A percentile compares a stretch with the other conserved stretches of the same genome.
Evolutionary conservation across 2,329 filamentous ascomycete species (phyloP).

Genomic region (Rasamsonia emersonii): DNA sequence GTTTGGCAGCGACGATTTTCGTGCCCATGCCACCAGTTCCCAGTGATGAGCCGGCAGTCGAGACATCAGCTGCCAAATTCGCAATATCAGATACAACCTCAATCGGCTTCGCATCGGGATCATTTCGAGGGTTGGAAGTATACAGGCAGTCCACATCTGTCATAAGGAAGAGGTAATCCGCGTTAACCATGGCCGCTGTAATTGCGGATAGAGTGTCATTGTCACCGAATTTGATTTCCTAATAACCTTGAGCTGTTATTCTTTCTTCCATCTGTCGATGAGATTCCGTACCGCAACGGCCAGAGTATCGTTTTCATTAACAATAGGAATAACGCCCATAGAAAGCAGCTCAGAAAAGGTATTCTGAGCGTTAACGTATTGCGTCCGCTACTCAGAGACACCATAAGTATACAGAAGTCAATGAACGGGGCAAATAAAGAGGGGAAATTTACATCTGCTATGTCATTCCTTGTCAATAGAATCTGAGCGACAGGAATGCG

Average conservation of each 20-base stretch:
- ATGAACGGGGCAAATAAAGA: background rate
- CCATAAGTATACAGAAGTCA: background rate
- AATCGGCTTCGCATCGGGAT: constrained; percentile 81
- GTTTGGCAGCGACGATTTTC: constrained; percentile 85
- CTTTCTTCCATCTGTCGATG: background rate
- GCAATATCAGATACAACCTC: constrained; percentile 87
- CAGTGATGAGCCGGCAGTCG: constrained; percentile 75
- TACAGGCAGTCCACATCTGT: constrained; percentile 98
- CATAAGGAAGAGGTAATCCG: constrained; percentile 95
- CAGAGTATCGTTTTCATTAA: constrained; percentile 97
- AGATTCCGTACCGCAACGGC: constrained; percentile 58
- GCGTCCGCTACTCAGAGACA: constrained; percentile 54
- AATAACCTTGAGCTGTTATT: constrained; percentile 4
- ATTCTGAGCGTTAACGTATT: constrained; percentile 95
- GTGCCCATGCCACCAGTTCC: constrained; percentile 97
- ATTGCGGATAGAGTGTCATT: constrained; percentile 97
- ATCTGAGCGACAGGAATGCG: constrained; percentile 91
- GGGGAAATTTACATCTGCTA: constrained; percentile 63
- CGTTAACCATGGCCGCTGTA: constrained; percentile 93
- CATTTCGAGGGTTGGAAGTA: constrained; percentile 81
- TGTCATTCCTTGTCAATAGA: constrained; percentile 87
- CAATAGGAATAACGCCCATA: constrained; percentile 95
- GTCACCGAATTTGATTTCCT: constrained; percentile 98
- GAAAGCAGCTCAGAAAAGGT: constrained; percentile 82
- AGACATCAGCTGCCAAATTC: constrained; percentile 77